Evolutionary conservation across 2,329 filamentous ascomycete species (phyloP).

Genomic region (Polytolypa hystricis): DNA sequence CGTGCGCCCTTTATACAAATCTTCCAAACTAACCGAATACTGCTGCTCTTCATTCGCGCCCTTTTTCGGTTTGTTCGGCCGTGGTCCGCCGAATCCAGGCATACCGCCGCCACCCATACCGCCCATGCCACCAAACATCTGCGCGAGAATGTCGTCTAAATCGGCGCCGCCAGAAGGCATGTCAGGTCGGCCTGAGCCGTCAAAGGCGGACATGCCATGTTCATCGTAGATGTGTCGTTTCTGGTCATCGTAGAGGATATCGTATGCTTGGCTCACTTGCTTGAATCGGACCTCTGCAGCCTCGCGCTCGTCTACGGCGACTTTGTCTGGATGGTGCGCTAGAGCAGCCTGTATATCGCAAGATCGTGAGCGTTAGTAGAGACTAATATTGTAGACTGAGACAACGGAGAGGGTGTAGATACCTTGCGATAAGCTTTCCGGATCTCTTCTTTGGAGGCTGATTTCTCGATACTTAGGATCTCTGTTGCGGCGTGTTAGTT

Average conservation of each 20-base stretch:
- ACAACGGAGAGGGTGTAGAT: constrained; percentile 21
- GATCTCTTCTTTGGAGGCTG: constrained; percentile 67
- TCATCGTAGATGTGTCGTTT: constrained; percentile 86
- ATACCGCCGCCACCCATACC: constrained; percentile 44
- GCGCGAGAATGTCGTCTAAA: constrained; percentile 80
- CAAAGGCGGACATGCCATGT: constrained; percentile 93
- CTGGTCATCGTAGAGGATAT: constrained; percentile 92
- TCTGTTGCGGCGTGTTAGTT: constrained; percentile 41
- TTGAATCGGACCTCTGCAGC: constrained; percentile 88
- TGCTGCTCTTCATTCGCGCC: constrained; percentile 12
- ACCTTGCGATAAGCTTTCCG: constrained; percentile 97
- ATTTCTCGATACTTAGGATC: constrained; percentile 63
- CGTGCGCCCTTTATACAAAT: constrained; percentile 97
- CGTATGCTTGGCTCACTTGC: constrained; percentile 83
- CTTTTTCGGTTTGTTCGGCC: constrained; percentile 43
- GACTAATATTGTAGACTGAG: constrained; percentile 1
- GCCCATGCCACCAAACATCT: constrained; percentile 62
- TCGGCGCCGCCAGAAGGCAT: constrained; percentile 59
- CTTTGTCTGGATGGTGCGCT: constrained; percentile 89
- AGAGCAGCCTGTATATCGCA: constrained; percentile 57
- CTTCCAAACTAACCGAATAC: constrained; percentile 83
- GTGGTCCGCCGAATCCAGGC: constrained; percentile 37
- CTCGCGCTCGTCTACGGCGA: constrained; percentile 64
- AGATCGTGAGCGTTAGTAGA: constrained; percentile 7
- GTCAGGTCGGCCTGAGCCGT: constrained; percentile 57